phyloP scores from a whole-genome alignment of 495 filamentous ascomycete genomes.

The Penicillium cataractarum region DNA sequence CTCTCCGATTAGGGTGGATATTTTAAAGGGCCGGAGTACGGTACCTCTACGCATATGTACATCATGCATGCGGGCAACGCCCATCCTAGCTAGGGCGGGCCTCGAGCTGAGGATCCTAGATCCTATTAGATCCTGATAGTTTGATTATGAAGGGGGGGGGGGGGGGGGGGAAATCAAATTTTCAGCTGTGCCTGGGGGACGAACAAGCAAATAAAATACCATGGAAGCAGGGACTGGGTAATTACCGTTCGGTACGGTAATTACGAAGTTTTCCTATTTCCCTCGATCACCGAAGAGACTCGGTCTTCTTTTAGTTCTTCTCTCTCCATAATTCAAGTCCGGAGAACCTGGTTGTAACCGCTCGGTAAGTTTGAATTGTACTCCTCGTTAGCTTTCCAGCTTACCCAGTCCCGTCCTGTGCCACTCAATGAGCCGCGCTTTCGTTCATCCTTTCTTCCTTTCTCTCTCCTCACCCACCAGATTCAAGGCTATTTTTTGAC shows the following conservation, averaged over 20 bases:
- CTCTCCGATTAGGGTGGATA: constrained; percentile 13
- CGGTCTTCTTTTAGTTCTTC: not conserved
- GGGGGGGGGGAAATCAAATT: not conserved
- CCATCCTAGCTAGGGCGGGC: not conserved
- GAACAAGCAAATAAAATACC: not conserved
- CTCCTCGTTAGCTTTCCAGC: not conserved
- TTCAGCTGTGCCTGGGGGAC: constrained; percentile 6
- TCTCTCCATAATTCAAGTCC: not conserved
- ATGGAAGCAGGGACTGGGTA: not conserved
- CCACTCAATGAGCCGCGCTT: constrained; percentile 22
- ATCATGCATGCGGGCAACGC: constrained; percentile 4
- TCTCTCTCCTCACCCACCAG: constrained; percentile 26
- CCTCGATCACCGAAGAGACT: not conserved
- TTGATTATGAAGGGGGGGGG: not conserved
- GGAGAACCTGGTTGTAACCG: not conserved
- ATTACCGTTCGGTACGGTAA: constrained; percentile 2
- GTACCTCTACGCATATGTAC: not conserved
- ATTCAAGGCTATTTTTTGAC: constrained; percentile 17
- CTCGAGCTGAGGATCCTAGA: not conserved
- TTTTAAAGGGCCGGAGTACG: not conserved
- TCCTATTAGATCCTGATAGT: not conserved
- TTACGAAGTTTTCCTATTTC: not conserved
- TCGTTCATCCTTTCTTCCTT: constrained; percentile 19
- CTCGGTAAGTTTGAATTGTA: not conserved
- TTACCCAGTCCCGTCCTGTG: constrained; percentile 4